Evolutionary conservation across 768 basidiomycete genomes (phyloP).

Genomic region (Agrocybe praecox): DNA sequence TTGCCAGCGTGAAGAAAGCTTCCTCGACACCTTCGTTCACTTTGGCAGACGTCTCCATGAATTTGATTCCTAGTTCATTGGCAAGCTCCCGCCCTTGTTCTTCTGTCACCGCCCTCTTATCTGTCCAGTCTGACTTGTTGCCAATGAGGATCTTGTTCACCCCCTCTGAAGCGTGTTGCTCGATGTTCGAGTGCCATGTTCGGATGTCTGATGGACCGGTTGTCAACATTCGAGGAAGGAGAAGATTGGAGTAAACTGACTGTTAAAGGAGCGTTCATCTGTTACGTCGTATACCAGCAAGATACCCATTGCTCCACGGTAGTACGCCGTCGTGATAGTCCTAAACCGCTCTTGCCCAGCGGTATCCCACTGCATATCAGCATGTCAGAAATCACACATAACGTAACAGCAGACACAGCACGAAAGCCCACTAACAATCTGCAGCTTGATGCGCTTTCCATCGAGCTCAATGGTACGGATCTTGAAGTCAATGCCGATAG

Average conservation of each 20-base stretch:
- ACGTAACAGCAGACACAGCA: neutral
- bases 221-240: neutral
- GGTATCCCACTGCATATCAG: conserved; percentile 85
- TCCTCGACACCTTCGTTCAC: conserved; percentile 97
- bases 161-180: conserved; percentile 97
- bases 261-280: conserved; percentile 93
- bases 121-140: conserved; percentile 98
- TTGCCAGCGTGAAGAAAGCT: conserved; percentile 95
- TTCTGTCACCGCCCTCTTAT: conserved; percentile 90
- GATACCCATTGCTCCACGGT: conserved; percentile 99
- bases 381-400: neutral
- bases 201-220: conserved; percentile 92
- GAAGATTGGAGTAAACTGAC: conserved; percentile 48
- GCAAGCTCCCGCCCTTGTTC: conserved; percentile 93
- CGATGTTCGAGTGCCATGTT: conserved; percentile 97
- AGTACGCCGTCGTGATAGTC: conserved; percentile 98
- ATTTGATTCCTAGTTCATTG: conserved; percentile 90
- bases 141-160: conserved; percentile 99
- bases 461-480: conserved; percentile 98
- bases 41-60: conserved; percentile 98
- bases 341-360: conserved; percentile 98
- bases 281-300: conserved; percentile 98
- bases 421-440: conserved; percentile 70
- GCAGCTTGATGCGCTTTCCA: conserved; percentile 97
- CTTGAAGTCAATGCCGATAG: conserved; percentile 99